Evolutionary conservation across 2,329 filamentous ascomycete species (phyloP).

Genomic region (Monilinia polystroma): DNA sequence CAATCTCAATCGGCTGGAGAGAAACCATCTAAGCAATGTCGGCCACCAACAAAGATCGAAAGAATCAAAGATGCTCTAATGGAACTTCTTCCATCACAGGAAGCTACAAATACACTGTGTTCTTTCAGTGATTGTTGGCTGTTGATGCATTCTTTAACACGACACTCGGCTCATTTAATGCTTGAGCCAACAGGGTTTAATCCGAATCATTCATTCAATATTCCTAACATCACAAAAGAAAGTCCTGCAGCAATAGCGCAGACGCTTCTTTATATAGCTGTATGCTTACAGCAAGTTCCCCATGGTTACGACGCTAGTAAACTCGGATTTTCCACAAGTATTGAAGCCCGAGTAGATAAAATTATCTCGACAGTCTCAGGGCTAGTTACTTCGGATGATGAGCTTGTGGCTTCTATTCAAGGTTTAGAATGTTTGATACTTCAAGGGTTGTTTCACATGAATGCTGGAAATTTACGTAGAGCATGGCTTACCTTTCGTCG

Average conservation of each 20-base stretch:
- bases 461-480: conserved; percentile 50
- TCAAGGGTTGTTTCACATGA: conserved; percentile 48
- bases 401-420: conserved; percentile 49
- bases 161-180: conserved; percentile 20
- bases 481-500: conserved; percentile 50
- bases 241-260: conserved; percentile 35
- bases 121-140: conserved; percentile 34
- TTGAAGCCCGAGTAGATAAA: conserved; percentile 34
- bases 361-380: conserved; percentile 34
- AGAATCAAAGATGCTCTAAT: conserved; percentile 35
- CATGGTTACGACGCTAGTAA: conserved; percentile 31
- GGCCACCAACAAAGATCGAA: conserved; percentile 32
- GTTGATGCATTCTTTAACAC: conserved; percentile 32
- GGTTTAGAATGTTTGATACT: conserved; percentile 54
- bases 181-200: conserved; percentile 8
- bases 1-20: conserved; percentile 21
- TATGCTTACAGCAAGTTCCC: conserved; percentile 38
- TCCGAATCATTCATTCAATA: conserved; percentile 28
- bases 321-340: conserved; percentile 30
- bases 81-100: conserved; percentile 37
- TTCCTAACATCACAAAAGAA: conserved; percentile 31
- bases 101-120: conserved; percentile 34
- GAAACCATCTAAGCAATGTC: conserved; percentile 28
- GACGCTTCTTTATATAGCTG: conserved; percentile 35
- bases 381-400: conserved; percentile 48